phyloP scores from a whole-genome alignment of 495 filamentous ascomycete genomes.

The Usnea hakonensis region DNA sequence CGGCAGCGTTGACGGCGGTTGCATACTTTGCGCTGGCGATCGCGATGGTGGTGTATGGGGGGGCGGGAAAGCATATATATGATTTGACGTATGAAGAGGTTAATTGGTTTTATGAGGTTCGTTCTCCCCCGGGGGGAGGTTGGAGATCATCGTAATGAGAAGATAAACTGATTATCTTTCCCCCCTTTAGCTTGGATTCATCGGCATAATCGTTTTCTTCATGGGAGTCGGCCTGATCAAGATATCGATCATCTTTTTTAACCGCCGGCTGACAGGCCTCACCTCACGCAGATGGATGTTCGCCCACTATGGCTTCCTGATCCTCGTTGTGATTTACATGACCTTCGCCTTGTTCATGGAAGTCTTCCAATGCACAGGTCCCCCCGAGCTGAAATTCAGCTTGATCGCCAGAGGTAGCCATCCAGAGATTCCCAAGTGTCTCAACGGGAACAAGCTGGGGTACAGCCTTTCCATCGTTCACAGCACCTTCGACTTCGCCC shows the following conservation, averaged over 20 bases:
- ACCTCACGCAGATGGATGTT: slow-evolving; percentile 21
- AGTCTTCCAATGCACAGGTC: slow-evolving; percentile 19
- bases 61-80: slow-evolving; percentile 22
- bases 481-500: slow-evolving; percentile 21
- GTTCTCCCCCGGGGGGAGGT: neutral
- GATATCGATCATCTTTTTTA: slow-evolving; percentile 25
- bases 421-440: slow-evolving; percentile 6
- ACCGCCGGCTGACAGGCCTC: slow-evolving; percentile 23
- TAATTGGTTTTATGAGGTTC: slow-evolving; percentile 8
- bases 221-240: slow-evolving; percentile 23
- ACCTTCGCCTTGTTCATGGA: slow-evolving; percentile 16
- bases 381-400: slow-evolving; percentile 4
- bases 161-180: neutral
- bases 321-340: slow-evolving; percentile 17
- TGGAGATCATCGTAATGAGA: neutral
- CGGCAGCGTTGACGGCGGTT: slow-evolving; percentile 1
- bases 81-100: slow-evolving; percentile 23
- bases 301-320: slow-evolving; percentile 20
- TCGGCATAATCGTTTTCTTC: slow-evolving; percentile 18
- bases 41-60: slow-evolving; percentile 14
- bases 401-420: slow-evolving; percentile 4
- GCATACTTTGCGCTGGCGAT: slow-evolving; percentile 4
- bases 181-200: slow-evolving; percentile 1
- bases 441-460: neutral
- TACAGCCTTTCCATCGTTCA: slow-evolving; percentile 18